Evolutionary conservation across 805 yeast species (phyloP).

Genomic region (Saturnispora serradocipensis): DNA sequence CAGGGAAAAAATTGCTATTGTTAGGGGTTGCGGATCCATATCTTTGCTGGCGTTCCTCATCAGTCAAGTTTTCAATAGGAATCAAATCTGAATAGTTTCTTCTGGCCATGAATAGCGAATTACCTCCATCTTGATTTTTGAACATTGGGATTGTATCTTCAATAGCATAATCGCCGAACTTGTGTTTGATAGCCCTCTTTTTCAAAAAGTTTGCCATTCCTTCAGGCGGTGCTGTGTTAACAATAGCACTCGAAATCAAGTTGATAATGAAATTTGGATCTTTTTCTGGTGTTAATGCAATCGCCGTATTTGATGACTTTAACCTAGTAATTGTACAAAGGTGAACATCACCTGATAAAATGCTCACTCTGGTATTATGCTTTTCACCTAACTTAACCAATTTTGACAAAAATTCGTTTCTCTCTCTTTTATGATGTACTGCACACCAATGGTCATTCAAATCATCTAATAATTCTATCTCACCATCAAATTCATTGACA

Average conservation of each 20-base stretch:
- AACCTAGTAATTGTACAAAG: slow-evolving; percentile 77
- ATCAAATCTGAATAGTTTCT: slow-evolving; percentile 70
- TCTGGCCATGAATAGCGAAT: slow-evolving; percentile 42
- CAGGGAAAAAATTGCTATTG: slow-evolving; percentile 7
- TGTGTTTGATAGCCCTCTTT: slow-evolving; percentile 60
- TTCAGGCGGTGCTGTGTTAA: slow-evolving; percentile 88
- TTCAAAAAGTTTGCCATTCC: slow-evolving; percentile 70
- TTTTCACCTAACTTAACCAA: slow-evolving; percentile 59
- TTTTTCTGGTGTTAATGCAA: slow-evolving; percentile 43
- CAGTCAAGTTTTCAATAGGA: slow-evolving; percentile 33
- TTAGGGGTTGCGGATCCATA: slow-evolving; percentile 21
- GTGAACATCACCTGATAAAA: slow-evolving; percentile 91
- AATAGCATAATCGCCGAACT: slow-evolving; percentile 51
- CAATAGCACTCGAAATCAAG: slow-evolving; percentile 82
- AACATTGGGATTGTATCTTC: slow-evolving; percentile 81
- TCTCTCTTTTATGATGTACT: slow-evolving; percentile 71
- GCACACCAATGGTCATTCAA: slow-evolving; percentile 97
- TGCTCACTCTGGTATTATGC: slow-evolving; percentile 65
- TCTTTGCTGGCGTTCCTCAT: slow-evolving; percentile 3
- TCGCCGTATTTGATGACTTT: slow-evolving; percentile 40
- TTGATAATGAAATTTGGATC: slow-evolving; percentile 77
- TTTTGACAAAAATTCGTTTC: slow-evolving; percentile 57
- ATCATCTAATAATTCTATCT: slow-evolving; percentile 85
- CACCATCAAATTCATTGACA: slow-evolving; percentile 88
- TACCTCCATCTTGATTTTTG: slow-evolving; percentile 46